phyloP scores from a whole-genome alignment of 148 eudicot species.

The Tetragonia tetragonoides region DNA sequence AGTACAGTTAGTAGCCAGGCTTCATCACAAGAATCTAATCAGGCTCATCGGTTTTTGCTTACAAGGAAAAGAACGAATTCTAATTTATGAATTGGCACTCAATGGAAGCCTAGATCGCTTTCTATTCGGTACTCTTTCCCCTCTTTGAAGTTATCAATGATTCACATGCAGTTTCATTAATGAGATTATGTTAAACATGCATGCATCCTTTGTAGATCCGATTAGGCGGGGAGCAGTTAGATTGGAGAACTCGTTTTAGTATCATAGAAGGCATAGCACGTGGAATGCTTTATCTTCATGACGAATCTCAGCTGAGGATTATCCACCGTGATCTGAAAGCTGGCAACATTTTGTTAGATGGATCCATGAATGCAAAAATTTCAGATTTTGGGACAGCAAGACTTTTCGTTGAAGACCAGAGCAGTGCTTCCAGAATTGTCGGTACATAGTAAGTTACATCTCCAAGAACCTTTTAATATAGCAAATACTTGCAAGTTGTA shows the following conservation, averaged over 20 bases:
- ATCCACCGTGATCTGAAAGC: constrained; percentile 25
- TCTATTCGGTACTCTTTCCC: constrained; percentile 27
- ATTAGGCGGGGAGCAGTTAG: constrained; percentile 6
- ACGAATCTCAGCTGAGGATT: constrained; percentile 33
- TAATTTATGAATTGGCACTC: constrained; percentile 31
- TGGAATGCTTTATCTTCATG: constrained; percentile 44
- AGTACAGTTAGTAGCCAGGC: constrained; percentile 23
- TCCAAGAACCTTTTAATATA: neutral
- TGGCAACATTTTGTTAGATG: constrained; percentile 30
- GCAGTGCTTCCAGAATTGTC: constrained; percentile 26
- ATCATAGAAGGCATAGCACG: constrained; percentile 42
- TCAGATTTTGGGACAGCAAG: constrained; percentile 40
- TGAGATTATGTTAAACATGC: neutral
- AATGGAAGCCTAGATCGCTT: constrained; percentile 39
- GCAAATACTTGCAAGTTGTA: neutral
- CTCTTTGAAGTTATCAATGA: neutral
- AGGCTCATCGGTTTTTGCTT: constrained; percentile 35
- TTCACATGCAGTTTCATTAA: too few species aligned
- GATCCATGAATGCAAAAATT: constrained; percentile 35
- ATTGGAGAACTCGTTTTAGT: constrained; percentile 37
- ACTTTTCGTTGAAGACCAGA: constrained; percentile 28
- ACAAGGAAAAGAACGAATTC: constrained; percentile 27
- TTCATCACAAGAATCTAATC: constrained; percentile 28
- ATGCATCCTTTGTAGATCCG: constrained; percentile 19
- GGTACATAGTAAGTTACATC: constrained; percentile 40